A percentile compares a stretch with the other conserved stretches of the same genome.
Conservation (phyloP, 331 rosid species). For the Erythrophleum ivorense region DNA sequence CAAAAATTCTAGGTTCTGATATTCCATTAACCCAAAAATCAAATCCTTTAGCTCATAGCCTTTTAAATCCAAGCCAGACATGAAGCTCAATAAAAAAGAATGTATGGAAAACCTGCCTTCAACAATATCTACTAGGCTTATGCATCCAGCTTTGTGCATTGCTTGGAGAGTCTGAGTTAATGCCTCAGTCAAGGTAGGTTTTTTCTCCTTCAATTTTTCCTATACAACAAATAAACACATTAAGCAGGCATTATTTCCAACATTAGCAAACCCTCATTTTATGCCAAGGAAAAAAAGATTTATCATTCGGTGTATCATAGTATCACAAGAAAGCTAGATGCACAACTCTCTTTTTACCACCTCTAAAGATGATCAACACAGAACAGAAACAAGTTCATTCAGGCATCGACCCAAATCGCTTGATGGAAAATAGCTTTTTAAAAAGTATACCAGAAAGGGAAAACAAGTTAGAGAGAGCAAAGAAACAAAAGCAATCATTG, state of each 20-base stretch:
- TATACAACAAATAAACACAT: slow-evolving; percentile 43
- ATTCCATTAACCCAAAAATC: slow-evolving; percentile 1
- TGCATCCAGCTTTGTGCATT: slow-evolving; percentile 89
- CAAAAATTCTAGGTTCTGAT: background rate
- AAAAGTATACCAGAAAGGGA: background rate
- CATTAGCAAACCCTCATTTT: slow-evolving; percentile 25
- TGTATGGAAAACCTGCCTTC: slow-evolving; percentile 71
- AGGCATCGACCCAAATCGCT: background rate
- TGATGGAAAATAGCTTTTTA: background rate
- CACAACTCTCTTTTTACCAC: background rate
- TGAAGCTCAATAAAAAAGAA: slow-evolving; percentile 20
- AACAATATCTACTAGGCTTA: slow-evolving; percentile 75
- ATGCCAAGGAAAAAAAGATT: background rate
- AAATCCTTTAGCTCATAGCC: slow-evolving; percentile 26
- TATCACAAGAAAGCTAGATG: slow-evolving; percentile 16
- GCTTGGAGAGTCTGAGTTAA: slow-evolving; percentile 92
- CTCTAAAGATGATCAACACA: slow-evolving; percentile 29
- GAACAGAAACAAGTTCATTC: slow-evolving; percentile 8
- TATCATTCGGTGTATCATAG: slow-evolving; percentile 16
- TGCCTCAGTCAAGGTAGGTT: slow-evolving; percentile 77
- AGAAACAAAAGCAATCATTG: background rate
- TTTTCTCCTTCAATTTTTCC: slow-evolving; percentile 99
- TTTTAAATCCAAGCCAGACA: slow-evolving; percentile 10
- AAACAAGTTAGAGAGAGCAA: background rate
- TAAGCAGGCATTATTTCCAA: slow-evolving; percentile 25